These are phyloP conservation scores for Xylaria sp. DNA, from an alignment of 2,329 filamentous ascomycete genomes.

Conservation along the genomic window DNA sequence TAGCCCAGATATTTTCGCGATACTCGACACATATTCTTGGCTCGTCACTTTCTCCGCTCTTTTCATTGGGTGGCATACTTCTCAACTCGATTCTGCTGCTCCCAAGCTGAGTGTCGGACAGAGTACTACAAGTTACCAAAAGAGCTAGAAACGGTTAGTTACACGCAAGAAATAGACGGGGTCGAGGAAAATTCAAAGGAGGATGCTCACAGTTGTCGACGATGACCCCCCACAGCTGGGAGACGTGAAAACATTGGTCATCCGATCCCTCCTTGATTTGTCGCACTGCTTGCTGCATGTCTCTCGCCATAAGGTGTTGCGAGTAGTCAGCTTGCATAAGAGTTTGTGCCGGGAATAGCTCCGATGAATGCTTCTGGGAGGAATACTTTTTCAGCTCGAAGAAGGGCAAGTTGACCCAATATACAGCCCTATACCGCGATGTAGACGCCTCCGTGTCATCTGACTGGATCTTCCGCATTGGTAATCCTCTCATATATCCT, in stretches of 20 bases:
- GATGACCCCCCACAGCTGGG: constrained; percentile 39
- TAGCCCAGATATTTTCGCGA: constrained; percentile 31
- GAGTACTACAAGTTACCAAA: constrained; percentile 10
- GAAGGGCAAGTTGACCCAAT: constrained; percentile 54
- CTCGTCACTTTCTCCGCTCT: constrained; percentile 10
- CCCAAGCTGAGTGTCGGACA: not conserved
- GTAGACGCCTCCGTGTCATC: constrained; percentile 13
- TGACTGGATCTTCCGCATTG: constrained; percentile 18
- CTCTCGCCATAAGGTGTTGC: constrained; percentile 25
- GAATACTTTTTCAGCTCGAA: constrained; percentile 47
- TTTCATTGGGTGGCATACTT: constrained; percentile 6
- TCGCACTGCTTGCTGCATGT: constrained; percentile 34
- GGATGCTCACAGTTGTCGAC: constrained; percentile 34
- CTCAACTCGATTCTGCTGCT: not conserved
- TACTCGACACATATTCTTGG: constrained; percentile 28
- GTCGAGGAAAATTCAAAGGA: not conserved
- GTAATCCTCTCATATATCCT: too few species aligned
- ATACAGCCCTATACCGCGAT: constrained; percentile 30
- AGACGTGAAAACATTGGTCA: constrained; percentile 31
- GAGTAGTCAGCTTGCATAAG: constrained; percentile 32
- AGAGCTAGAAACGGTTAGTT: constrained; percentile 3
- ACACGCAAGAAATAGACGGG: not conserved
- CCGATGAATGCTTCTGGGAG: constrained; percentile 1
- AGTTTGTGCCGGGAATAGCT: constrained; percentile 32
- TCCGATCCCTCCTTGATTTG: constrained; percentile 23